These are phyloP conservation scores for Schizonepeta tenuifolia DNA, from an alignment of 257 asterid species.

Conservation along the genomic window DNA sequence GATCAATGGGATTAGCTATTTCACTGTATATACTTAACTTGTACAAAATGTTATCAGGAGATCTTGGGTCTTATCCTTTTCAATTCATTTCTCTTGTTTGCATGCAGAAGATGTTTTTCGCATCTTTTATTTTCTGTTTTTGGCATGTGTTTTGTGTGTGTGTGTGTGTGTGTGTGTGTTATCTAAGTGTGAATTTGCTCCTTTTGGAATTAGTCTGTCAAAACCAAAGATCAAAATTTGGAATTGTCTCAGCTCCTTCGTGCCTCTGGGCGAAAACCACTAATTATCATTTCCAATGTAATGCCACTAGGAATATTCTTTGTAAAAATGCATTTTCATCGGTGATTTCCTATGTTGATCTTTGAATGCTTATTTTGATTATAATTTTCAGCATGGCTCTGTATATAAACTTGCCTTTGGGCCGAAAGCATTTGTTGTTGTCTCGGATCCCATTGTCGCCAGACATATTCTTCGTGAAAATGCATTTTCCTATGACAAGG, in stretches of 20 bases:
- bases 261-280: slow-evolving; percentile 78
- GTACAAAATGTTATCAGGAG: not conserved
- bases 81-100: slow-evolving; percentile 15
- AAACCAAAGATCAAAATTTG: not conserved
- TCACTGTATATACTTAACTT: not conserved
- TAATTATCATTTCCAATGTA: slow-evolving; percentile 71
- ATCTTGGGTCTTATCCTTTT: slow-evolving; percentile 1
- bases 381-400: slow-evolving; percentile 77
- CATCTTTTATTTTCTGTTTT: not conserved
- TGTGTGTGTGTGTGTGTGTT: not conserved
- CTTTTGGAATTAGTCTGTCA: not conserved
- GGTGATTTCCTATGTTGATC: slow-evolving; percentile 6
- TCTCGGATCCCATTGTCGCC: slow-evolving; percentile 94
- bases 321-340: slow-evolving; percentile 68
- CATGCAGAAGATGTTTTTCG: not conserved
- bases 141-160: not conserved
- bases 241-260: not conserved
- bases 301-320: slow-evolving; percentile 67
- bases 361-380: slow-evolving; percentile 36
- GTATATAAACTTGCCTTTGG: slow-evolving; percentile 98
- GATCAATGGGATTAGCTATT: not conserved
- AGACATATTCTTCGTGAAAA: slow-evolving; percentile 94
- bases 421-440: slow-evolving; percentile 94
- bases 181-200: not conserved
- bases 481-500: slow-evolving; percentile 95